phyloP scores from a whole-genome alignment of 768 basidiomycete species.

The Rubroboletus satanas region DNA sequence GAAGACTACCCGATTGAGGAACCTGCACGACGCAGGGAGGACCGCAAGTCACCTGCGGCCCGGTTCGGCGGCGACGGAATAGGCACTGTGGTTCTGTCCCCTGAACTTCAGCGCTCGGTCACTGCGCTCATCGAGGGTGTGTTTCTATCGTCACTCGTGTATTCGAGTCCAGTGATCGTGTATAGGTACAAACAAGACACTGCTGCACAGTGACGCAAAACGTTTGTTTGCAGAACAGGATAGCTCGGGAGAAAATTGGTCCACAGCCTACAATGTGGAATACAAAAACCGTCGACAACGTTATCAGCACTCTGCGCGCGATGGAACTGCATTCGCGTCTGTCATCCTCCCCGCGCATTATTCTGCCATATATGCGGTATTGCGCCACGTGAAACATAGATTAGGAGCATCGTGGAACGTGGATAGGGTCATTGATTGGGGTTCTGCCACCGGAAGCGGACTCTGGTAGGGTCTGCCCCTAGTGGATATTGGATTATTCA shows the following conservation, averaged over 20 bases:
- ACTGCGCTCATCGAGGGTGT: slow-evolving; percentile 63
- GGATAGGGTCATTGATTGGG: slow-evolving; percentile 76
- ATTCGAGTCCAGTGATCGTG: slow-evolving; percentile 8
- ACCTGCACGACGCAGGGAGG: slow-evolving; percentile 29
- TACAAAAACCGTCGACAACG: slow-evolving; percentile 62
- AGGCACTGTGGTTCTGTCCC: slow-evolving; percentile 68
- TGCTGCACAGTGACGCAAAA: slow-evolving; percentile 65
- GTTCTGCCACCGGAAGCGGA: slow-evolving; percentile 76
- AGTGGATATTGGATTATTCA: slow-evolving; percentile 5
- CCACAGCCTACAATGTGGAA: slow-evolving; percentile 47
- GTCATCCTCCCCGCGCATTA: slow-evolving; percentile 86
- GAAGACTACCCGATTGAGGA: slow-evolving; percentile 31
- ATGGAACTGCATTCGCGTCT: slow-evolving; percentile 82
- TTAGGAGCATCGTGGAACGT: slow-evolving; percentile 60
- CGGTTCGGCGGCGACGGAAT: slow-evolving; percentile 71
- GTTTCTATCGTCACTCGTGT: slow-evolving; percentile 11
- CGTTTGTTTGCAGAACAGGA: slow-evolving; percentile 55
- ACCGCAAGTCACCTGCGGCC: slow-evolving; percentile 76
- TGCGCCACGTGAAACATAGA: slow-evolving; percentile 61
- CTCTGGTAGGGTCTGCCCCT: slow-evolving; percentile 57
- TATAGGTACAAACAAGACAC: slow-evolving; percentile 59
- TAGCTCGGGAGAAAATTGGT: slow-evolving; percentile 44
- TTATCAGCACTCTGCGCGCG: slow-evolving; percentile 56
- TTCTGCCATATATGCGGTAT: slow-evolving; percentile 71
- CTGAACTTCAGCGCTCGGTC: slow-evolving; percentile 67